Evolutionary conservation across 306 rosid genomes (phyloP), one percentile per base, ranked within the genome.

Genomic region (Quercus robur): DNA sequence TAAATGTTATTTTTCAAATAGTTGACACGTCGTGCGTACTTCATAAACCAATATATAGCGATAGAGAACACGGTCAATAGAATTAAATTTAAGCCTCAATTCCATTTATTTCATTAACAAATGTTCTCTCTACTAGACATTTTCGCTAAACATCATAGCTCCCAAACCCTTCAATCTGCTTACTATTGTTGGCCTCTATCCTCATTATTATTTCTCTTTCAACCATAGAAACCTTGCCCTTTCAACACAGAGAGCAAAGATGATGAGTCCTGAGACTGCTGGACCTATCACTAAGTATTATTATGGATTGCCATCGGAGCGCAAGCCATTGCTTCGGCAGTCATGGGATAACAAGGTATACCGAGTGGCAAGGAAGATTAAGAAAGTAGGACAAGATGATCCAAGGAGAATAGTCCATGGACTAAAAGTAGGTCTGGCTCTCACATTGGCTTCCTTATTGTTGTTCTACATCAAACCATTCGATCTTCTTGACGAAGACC

Each of bases 381-480:
- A 83, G 74, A 83, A 83, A 23, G 17, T 83, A 4, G 86, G 69
- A 23, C 54, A 70, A 26, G 83, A 79, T 55, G 86, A 83, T 80
- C 86, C 75, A 3, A 63, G 83, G 70, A 69, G 78, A 41, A 56
- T 83, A 6, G 38, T 61, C 71, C 86, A 83, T 62, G 70, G 81
- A 10, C 44, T 70, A 4, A 83, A 83, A 83, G 83, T 83, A 21
- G 86, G 83, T 15, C n/a, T 79, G 4, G 86, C 86, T 20, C 23
- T 83, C 66, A 69, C 79, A 0, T 38, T 83, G 73, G 77, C 71
- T 15, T 70, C 81, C 6, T 25, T 75, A 15, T 74, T 79, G 49
- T 75, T 70, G 49, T 75, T 70, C 66, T 75, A 79, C 52, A 21
- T 52, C 4, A 19, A 21, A 72, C 75, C 78, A 7, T 71, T 68